These are phyloP conservation scores for Neoboletus subvelutipes DNA, from an alignment of 768 basidiomycete species.

Conservation along the genomic window DNA sequence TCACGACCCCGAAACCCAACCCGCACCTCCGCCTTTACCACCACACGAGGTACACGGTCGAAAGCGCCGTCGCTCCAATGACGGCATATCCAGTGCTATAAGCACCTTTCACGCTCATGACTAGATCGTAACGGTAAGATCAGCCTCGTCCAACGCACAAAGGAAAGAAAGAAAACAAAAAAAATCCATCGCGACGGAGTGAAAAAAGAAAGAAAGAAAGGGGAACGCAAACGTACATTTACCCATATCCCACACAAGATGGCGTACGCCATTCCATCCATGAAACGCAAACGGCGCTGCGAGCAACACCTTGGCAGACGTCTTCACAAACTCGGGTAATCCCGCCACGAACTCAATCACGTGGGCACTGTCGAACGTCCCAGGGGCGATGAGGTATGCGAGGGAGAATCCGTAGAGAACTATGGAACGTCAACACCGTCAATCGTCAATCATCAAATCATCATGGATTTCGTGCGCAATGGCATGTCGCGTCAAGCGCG, in stretches of 20 bases:
- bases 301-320: conserved; percentile 71
- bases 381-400: conserved; percentile 81
- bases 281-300: conserved; percentile 92
- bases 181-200: background rate
- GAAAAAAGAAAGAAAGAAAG: background rate
- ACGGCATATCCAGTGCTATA: conserved; percentile 85
- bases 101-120: conserved; percentile 74
- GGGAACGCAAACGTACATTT: conserved; percentile 63
- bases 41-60: conserved; percentile 62
- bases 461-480: too few species aligned
- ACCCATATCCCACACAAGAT: conserved; percentile 86
- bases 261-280: conserved; percentile 84
- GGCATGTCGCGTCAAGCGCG: too few species aligned
- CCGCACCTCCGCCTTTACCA: conserved; percentile 36
- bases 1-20: conserved; percentile 23
- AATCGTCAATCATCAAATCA: background rate
- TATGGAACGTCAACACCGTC: conserved; percentile 28
- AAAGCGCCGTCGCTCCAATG: conserved; percentile 71
- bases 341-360: conserved; percentile 69
- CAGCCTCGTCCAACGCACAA: background rate
- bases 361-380: conserved; percentile 74
- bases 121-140: conserved; percentile 38
- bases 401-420: conserved; percentile 88
- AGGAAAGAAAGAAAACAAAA: background rate
- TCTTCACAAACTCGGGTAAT: conserved; percentile 77